A percentile compares a stretch with the other conserved stretches of the same genome.
These are phyloP conservation scores for Solanum verrucosum DNA, from an alignment of 257 asterid species.

Conservation along the genomic window DNA sequence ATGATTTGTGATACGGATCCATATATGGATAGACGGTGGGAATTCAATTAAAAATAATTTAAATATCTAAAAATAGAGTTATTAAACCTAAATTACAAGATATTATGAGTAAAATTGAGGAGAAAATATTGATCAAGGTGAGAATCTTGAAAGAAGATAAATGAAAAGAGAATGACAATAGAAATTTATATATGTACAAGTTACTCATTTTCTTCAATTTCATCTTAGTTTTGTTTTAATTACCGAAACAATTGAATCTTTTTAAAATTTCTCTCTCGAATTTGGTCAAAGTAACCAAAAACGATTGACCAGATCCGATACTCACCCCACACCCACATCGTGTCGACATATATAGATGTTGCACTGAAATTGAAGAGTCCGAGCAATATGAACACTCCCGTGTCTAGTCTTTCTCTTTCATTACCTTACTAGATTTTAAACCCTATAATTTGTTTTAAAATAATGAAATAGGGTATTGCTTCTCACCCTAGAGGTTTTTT, in stretches of 20 bases:
- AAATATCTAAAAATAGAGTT: background rate
- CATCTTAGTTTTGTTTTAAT: too few relatives aligned
- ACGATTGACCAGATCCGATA: background rate
- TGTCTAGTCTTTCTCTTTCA: background rate
- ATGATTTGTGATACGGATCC: background rate
- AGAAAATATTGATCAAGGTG: background rate
- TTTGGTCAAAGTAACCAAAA: background rate
- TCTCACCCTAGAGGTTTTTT: background rate
- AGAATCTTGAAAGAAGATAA: background rate
- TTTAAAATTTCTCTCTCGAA: background rate
- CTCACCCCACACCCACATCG: background rate
- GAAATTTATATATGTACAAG: background rate
- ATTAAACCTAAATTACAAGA: background rate
- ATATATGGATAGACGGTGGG: background rate
- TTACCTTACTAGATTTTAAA: background rate
- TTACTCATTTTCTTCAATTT: background rate
- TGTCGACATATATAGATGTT: background rate
- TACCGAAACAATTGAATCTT: background rate
- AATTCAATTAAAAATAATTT: background rate
- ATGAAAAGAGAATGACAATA: background rate
- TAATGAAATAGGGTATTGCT: background rate
- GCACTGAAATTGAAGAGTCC: background rate
- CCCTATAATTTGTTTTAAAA: background rate
- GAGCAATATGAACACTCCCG: background rate
- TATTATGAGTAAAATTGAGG: background rate